A percentile compares a stretch with the other conserved stretches of the same genome.
Evolutionary conservation across 208 protist genomes (phyloP).

Genomic region (Phytomonas francai): DNA sequence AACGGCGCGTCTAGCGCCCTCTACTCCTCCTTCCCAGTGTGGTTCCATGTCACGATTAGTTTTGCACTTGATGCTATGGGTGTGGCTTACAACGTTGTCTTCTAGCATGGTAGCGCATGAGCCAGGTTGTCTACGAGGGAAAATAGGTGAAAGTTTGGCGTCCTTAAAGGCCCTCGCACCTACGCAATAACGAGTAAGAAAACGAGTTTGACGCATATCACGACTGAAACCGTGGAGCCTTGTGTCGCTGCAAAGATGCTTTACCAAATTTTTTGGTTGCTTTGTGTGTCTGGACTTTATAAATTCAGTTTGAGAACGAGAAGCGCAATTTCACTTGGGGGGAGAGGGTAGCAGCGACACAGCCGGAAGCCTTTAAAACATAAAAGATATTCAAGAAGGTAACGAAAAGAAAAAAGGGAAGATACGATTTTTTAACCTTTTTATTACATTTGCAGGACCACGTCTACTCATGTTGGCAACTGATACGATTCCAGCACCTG

Average conservation of each 20-base stretch:
- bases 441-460: constrained; percentile 4
- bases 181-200: neutral
- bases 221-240: neutral
- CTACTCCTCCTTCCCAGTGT: neutral
- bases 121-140: neutral
- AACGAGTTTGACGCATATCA: constrained; percentile 1
- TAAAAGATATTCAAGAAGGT: neutral
- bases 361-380: neutral
- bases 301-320: neutral
- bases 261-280: neutral
- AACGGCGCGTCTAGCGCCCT: neutral
- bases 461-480: constrained; percentile 5
- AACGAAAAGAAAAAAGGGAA: neutral
- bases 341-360: neutral
- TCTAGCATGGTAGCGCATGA: neutral
- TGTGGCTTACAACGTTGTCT: neutral
- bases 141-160: neutral
- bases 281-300: neutral
- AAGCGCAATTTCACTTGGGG: neutral
- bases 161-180: neutral
- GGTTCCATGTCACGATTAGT: neutral
- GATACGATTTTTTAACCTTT: constrained; percentile 6
- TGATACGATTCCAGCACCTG: neutral
- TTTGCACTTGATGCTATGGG: neutral
- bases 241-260: neutral